Base-by-base conservation (phyloP, 257 asterid species). In the Plantago major region DNA sequence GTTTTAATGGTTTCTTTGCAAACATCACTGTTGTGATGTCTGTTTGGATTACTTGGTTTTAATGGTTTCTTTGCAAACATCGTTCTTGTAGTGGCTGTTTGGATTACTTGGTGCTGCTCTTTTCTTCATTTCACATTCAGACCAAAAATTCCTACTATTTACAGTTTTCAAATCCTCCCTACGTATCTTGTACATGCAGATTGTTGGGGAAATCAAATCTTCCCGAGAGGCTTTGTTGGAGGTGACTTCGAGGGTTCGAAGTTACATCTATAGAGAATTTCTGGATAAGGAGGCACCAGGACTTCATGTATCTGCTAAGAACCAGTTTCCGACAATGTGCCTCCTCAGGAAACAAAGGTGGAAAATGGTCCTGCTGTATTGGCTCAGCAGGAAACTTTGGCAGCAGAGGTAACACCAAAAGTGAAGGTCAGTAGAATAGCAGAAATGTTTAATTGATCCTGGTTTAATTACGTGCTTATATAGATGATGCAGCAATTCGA, bases 141-240 rank as follows among this genome's bases (percentile, higher is more conserved):
- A 42, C 33, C 46, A 51, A 67, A 46, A 16, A 43, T 50, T 49
- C 47, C 46, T 13, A 1, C 18, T 49, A 44, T 62, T 65, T 42
- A 40, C 46, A n/a, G 49, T 40, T 43, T 37, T 55, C 22, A 54
- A 64, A 56, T 43, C 28, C n/a, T 45, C 42, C 3, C 40, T 15
- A 38, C 38, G 63, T 46, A 22, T 17, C 46, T 19, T 55, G 60
- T 38, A 19, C 51, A 6, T 61, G 22, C 82, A 92, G 96, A 92
- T 92, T 63, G 85, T 80, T 56, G 97, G 88, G 67, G 88, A 82
- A 73, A 82, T 82, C 71, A 82, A 68, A 67, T 79, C 83, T 45
- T 83, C 88, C 19, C 75, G 88, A 55, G 83, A 69, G 78, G 88
- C 83, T 57, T 70, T 82, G 38, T 57, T 82, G 64, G 85, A 82